Conservation (phyloP, 1,139 yeast species). For the Candida dubliniensis region DNA sequence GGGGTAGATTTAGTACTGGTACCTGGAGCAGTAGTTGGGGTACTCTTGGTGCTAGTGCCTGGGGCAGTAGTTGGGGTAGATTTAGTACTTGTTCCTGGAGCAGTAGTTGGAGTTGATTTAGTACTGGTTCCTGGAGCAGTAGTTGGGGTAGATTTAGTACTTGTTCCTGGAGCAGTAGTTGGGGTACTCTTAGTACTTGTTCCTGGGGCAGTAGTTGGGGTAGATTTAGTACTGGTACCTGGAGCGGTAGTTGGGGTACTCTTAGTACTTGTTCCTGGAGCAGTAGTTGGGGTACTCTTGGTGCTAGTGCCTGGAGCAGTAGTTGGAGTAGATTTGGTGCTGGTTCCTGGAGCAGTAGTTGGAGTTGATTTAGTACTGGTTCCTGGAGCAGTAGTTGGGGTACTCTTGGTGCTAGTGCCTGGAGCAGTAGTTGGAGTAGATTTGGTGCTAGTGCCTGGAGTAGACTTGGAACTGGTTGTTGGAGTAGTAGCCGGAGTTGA, state of each 20-base stretch:
- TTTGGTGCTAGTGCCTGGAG: not conserved
- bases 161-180: too few species aligned
- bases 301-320: too few species aligned
- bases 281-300: too few species aligned
- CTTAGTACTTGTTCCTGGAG: too few species aligned
- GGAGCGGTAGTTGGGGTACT: too few species aligned
- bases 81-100: not conserved
- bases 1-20: slow-evolving; percentile 1
- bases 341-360: too few species aligned
- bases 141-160: too few species aligned
- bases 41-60: not conserved
- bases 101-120: not conserved
- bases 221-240: too few species aligned
- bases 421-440: slow-evolving; percentile 1
- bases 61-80: slow-evolving; percentile 1
- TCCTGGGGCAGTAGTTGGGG: too few species aligned
- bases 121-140: too few species aligned
- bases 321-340: not conserved
- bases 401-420: too few species aligned
- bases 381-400: not conserved
- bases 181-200: too few species aligned
- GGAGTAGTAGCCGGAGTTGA: not conserved
- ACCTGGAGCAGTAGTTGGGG: slow-evolving; percentile 1
- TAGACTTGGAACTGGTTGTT: not conserved
- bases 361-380: not conserved